These are phyloP conservation scores for Allomyces javanicus DNA, from an alignment of 192 early-diverging fungal genomes.

Conservation along the genomic window DNA sequence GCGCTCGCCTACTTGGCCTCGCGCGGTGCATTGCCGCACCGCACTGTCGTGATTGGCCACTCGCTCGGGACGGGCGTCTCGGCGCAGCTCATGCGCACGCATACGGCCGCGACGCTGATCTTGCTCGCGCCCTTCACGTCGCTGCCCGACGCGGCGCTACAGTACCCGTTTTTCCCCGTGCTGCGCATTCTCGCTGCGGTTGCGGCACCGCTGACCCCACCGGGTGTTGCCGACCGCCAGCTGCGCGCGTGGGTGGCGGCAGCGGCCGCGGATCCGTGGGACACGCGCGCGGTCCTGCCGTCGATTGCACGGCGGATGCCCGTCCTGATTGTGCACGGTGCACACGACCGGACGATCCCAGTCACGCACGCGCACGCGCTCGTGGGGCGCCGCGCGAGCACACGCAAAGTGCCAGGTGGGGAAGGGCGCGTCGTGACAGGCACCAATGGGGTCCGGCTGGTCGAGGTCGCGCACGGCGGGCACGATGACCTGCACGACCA, in stretches of 20 bases:
- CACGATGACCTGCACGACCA: neutral
- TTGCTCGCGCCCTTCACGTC: neutral
- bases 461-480: too few species aligned
- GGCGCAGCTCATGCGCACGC: neutral
- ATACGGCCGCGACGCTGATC: neutral
- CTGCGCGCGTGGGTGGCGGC: neutral
- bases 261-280: neutral
- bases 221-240: too few species aligned
- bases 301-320: neutral
- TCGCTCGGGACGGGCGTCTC: neutral
- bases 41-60: neutral
- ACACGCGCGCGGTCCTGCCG: neutral
- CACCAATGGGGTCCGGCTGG: neutral
- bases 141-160: too few species aligned
- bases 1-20: too few species aligned
- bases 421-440: neutral
- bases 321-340: neutral
- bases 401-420: too few species aligned
- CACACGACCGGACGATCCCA: neutral
- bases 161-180: neutral
- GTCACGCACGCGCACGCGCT: neutral
- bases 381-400: neutral
- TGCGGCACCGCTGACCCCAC: too few species aligned
- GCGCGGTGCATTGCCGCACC: neutral
- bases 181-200: neutral